Base-by-base conservation (phyloP, 371 early-diverging fungal species). In the Entomophthora muscae region DNA sequence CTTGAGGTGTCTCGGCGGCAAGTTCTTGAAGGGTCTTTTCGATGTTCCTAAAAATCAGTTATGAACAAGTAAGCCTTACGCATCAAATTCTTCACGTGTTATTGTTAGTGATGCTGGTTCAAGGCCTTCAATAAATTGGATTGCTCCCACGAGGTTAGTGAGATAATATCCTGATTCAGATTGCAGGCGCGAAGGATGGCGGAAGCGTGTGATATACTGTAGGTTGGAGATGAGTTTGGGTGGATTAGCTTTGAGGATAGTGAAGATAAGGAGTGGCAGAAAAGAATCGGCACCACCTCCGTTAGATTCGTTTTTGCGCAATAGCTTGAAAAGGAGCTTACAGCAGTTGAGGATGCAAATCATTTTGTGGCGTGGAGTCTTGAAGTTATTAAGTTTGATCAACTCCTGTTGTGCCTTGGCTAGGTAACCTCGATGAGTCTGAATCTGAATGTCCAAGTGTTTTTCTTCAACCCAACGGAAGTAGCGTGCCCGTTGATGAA, bases 311-410 rank as follows among this genome's bases (percentile, higher is more conserved):
- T 79, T 76, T 54, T 55, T 53, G 7, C 30, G 24, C 54, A 63
- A 63, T 69, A 66, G 70, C 81, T 83, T 80, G 68, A 82, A 88
- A 32, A 91, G 88, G 31, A 88, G 83, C 59, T 89, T 90, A 76
- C 89, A 90, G 70, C 89, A 84, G 72, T 91, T 91, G 57, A 90
- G 72, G 32, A 90, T 79, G 70, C 91, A 90, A 42, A 90, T 89
- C 61, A 90, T 74, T 58, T 91, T 91, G 66, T 91, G 91, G 58
- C 90, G 79, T 24, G 91, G 91, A 21, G 91, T 83, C 67, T 87
- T 88, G 73, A 83, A 91, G 55, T 82, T 82, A 69, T 90, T 89
- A 42, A 90, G 86, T 65, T 89, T 89, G 28, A 80, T 69, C 59
- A 90, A 72, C 68, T 90, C 91, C 27, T 76, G 71, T 57, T 78